A percentile compares a stretch with the other conserved stretches of the same genome.
These are phyloP conservation scores for Picochlorum sp. DNA, from an alignment of 139 green algal species.

Conservation along the genomic window DNA sequence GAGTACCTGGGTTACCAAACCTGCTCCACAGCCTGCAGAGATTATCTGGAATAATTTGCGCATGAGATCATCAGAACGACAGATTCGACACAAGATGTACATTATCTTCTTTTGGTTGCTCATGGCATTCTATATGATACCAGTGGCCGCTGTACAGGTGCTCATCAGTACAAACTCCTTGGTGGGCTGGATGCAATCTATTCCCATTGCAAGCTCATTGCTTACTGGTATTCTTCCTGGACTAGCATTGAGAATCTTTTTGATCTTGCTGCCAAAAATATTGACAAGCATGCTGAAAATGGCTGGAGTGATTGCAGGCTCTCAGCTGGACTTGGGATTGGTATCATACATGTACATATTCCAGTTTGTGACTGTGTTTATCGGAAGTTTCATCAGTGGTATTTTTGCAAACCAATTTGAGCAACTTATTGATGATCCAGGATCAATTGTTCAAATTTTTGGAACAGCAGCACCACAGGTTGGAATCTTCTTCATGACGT, in stretches of 20 bases:
- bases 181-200: slow-evolving; percentile 1
- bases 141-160: slow-evolving; percentile 2
- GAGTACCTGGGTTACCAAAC: slow-evolving; percentile 26
- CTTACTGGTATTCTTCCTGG: slow-evolving; percentile 8
- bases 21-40: slow-evolving; percentile 24
- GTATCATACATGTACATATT: slow-evolving; percentile 41
- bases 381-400: slow-evolving; percentile 44
- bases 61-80: slow-evolving; percentile 24
- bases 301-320: slow-evolving; percentile 32
- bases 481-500: slow-evolving; percentile 21
- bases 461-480: slow-evolving; percentile 24
- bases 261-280: slow-evolving; percentile 52
- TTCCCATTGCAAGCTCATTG: neutral
- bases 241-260: slow-evolving; percentile 61
- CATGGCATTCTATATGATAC: slow-evolving; percentile 28
- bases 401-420: slow-evolving; percentile 44
- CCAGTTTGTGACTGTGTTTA: slow-evolving; percentile 59
- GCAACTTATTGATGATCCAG: slow-evolving; percentile 19
- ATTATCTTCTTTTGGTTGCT: slow-evolving; percentile 25
- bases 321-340: slow-evolving; percentile 39
- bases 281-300: slow-evolving; percentile 39
- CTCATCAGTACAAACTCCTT: slow-evolving; percentile 4
- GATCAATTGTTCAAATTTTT: slow-evolving; percentile 35
- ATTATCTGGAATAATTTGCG: slow-evolving; percentile 20
- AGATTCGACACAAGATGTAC: slow-evolving; percentile 15